phyloP scores from a whole-genome alignment of 305 asterid species.

The Fraxinus dipetala region DNA sequence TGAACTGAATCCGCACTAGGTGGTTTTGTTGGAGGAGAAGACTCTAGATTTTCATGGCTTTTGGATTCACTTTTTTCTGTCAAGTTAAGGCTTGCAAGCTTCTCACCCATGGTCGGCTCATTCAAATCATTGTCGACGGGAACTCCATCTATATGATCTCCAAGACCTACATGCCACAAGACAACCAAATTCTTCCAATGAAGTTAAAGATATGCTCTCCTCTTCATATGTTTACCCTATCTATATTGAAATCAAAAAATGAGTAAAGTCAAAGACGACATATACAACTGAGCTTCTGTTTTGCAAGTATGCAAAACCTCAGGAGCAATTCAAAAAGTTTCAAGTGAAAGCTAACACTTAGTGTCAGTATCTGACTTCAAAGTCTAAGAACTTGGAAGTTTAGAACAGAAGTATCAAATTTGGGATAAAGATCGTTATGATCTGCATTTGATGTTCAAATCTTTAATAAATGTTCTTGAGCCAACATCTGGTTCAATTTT shows the following conservation, averaged over 20 bases:
- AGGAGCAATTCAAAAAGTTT: not conserved
- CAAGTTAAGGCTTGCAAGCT: conserved; percentile 69
- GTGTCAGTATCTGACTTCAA: not conserved
- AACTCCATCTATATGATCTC: conserved; percentile 41
- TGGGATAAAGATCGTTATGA: not conserved
- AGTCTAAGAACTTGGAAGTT: not conserved
- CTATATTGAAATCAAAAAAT: not conserved
- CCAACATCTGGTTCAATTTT: not conserved
- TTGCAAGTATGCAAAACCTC: not conserved
- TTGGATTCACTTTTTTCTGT: conserved; percentile 29
- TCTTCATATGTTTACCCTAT: not conserved
- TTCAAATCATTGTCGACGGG: conserved; percentile 46
- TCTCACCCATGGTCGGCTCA: conserved; percentile 95
- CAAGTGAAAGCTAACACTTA: not conserved
- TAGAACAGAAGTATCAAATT: not conserved
- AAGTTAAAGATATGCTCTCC: not conserved
- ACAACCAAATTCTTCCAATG: conserved; percentile 7
- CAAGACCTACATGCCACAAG: conserved; percentile 39
- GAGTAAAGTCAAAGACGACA: not conserved
- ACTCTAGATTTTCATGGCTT: conserved; percentile 30
- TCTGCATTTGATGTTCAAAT: not conserved
- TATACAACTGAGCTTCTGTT: not conserved
- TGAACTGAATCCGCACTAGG: conserved; percentile 94
- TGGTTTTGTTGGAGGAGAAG: conserved; percentile 46
- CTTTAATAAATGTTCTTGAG: not conserved